A percentile compares a stretch with the other conserved stretches of the same genome.
Conservation (phyloP, 352 stramenopile species). For the Plasmopara viticola region DNA sequence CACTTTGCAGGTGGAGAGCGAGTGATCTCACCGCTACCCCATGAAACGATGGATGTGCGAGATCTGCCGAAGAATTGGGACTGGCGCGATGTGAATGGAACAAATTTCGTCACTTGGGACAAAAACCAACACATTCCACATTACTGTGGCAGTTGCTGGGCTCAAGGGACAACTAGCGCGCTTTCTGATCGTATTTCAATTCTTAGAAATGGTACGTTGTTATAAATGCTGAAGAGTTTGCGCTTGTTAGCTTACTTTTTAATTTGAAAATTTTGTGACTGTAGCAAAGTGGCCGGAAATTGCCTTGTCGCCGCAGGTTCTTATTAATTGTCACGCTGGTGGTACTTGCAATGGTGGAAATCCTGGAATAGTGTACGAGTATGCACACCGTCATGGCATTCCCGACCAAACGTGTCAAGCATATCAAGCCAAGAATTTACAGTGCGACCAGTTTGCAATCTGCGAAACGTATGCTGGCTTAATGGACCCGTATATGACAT, state of each 20-base stretch:
- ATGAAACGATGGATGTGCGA: slow-evolving; percentile 65
- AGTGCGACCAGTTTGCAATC: slow-evolving; percentile 67
- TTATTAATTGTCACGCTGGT: slow-evolving; percentile 82
- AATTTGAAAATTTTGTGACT: background rate
- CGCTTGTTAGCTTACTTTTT: background rate
- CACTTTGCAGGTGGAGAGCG: slow-evolving; percentile 59
- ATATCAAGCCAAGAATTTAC: slow-evolving; percentile 83
- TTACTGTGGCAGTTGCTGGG: slow-evolving; percentile 92
- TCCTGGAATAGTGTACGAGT: slow-evolving; percentile 79
- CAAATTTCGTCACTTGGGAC: slow-evolving; percentile 94
- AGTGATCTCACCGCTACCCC: slow-evolving; percentile 61
- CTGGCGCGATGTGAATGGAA: slow-evolving; percentile 93
- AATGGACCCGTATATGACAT: no score
- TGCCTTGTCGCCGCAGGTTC: slow-evolving; percentile 65
- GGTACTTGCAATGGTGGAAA: slow-evolving; percentile 78
- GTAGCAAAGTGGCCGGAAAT: slow-evolving; percentile 77
- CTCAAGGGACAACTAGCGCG: slow-evolving; percentile 82
- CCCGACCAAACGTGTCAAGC: slow-evolving; percentile 90
- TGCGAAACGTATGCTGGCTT: slow-evolving; percentile 63
- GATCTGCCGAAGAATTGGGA: slow-evolving; percentile 91
- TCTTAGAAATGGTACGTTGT: slow-evolving; percentile 62
- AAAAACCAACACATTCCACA: slow-evolving; percentile 98
- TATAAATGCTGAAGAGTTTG: slow-evolving; percentile 3
- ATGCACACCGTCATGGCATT: slow-evolving; percentile 83
- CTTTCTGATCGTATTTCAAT: slow-evolving; percentile 90